Conservation (phyloP, 768 basidiomycete genomes). For the Leucocoprinus birnbaumii region DNA sequence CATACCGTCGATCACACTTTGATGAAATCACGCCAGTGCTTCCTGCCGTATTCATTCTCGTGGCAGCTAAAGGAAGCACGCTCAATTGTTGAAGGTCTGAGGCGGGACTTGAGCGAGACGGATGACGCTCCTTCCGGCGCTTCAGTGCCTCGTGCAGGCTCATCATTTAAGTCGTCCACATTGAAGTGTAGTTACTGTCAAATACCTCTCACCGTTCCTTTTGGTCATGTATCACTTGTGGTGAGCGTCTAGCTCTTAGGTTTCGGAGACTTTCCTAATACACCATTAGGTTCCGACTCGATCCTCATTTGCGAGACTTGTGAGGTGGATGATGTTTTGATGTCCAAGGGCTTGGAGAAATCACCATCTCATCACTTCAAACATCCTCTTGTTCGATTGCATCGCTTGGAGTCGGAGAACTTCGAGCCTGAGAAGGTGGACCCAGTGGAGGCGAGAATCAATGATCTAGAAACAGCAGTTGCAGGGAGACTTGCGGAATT, state of each 20-base stretch:
- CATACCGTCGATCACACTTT: constrained; percentile 8
- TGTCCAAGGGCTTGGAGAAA: constrained; percentile 6
- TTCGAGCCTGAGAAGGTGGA: not conserved
- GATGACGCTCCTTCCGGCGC: not conserved
- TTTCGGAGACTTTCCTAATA: not conserved
- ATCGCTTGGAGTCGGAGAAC: not conserved
- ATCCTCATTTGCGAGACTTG: not conserved
- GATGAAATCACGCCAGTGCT: constrained; percentile 1
- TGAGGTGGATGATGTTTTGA: not conserved
- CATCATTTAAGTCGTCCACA: not conserved
- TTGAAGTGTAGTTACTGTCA: constrained; percentile 9
- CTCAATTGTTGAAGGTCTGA: not conserved
- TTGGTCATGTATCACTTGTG: constrained; percentile 13
- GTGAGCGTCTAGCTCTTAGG: not conserved
- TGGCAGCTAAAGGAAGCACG: constrained; percentile 4
- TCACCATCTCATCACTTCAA: not conserved
- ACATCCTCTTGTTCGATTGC: constrained; percentile 5
- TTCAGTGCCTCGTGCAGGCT: not conserved
- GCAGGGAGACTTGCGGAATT: not conserved
- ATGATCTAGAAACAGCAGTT: not conserved
- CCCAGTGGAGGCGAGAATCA: not conserved
- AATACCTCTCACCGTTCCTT: constrained; percentile 6
- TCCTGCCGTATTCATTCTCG: not conserved
- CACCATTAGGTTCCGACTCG: not conserved
- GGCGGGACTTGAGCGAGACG: constrained; percentile 1